These are phyloP conservation scores for Dipteronia dyeriana DNA, from an alignment of 345 rosid genomes.

Conservation along the genomic window DNA sequence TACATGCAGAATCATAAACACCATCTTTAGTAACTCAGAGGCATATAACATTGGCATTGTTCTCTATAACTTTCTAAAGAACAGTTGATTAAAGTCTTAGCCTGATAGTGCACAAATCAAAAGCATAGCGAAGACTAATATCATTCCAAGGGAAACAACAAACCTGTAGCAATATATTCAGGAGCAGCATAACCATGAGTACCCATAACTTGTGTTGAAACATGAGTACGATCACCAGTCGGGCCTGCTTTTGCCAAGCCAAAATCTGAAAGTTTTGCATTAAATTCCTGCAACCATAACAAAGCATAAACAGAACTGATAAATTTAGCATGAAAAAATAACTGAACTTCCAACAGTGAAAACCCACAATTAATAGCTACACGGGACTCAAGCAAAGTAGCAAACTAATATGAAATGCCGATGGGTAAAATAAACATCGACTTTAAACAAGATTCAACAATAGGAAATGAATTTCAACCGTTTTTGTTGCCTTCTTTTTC, in stretches of 20 bases:
- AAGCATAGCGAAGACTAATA: not conserved
- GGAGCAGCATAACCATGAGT: conserved; percentile 69
- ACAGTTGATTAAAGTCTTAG: not conserved
- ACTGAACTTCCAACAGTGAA: not conserved
- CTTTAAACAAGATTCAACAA: not conserved
- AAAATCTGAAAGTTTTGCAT: conserved; percentile 66
- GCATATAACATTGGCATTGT: not conserved
- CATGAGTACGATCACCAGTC: conserved; percentile 51
- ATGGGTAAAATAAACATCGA: not conserved
- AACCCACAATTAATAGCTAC: not conserved
- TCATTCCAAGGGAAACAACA: not conserved
- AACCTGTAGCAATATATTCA: conserved; percentile 63
- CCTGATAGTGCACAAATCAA: not conserved
- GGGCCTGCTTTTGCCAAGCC: conserved; percentile 73
- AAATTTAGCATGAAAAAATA: not conserved
- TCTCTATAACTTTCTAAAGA: not conserved
- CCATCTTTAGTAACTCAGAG: not conserved
- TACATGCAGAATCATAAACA: not conserved
- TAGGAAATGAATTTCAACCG: not conserved
- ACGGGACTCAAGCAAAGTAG: not conserved
- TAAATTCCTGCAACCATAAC: conserved; percentile 44
- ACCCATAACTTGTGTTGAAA: conserved; percentile 59
- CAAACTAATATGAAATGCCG: not conserved
- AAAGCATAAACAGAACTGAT: not conserved
- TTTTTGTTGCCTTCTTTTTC: not conserved